Evolutionary conservation across 1,139 yeast species (phyloP), one percentile per base, ranked within the genome.

Genomic region (Taphrina sp.): DNA sequence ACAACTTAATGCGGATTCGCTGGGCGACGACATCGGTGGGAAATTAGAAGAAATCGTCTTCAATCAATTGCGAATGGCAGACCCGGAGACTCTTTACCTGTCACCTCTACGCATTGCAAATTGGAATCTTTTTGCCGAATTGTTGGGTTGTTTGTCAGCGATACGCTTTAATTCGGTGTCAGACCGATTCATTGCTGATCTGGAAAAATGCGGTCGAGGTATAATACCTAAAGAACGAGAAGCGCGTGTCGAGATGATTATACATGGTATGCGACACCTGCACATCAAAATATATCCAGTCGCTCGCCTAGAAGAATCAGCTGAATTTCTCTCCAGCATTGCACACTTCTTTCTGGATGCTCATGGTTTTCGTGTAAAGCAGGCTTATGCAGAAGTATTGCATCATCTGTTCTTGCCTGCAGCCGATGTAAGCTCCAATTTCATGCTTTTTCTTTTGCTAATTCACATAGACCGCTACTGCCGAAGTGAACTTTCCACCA

Each of bases 401-500:
- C 77, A 85, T 55, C 83, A 80, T 59, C 75, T 94, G 37, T 70
- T 94, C 2, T 70, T 87, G 42, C 95, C 97, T 0, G 71, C 92
- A 38, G 95, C 96, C 0, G 94, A 39, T 12, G 54, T 33, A 38
- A 14, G 54, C 14, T 16, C 28, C 19, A 10, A 14, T 24, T 23
- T 10, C 4, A 7, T 3, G 20, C 14, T 2, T 24, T 12, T 28
- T 14, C 2, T 29, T 20, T 3, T 8, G 10, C 53, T 47, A 37
- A 47, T 17, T 2, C 17, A 17, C 14, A 22, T 35, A 88, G 17
- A 42, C 80, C 1, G 76, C 90, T 33, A 87, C 96, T 0, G 98
- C 96, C 0, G 99, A 94, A 67, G 89, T 89, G 0, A 92, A 94
- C 65, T 95, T 89, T 68, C 98, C 98, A 2, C 81, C 85, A 0